Evolutionary conservation across 208 protist genomes (phyloP), one percentile per base, ranked within the genome.

Genomic region (Borovskyia barvae): DNA sequence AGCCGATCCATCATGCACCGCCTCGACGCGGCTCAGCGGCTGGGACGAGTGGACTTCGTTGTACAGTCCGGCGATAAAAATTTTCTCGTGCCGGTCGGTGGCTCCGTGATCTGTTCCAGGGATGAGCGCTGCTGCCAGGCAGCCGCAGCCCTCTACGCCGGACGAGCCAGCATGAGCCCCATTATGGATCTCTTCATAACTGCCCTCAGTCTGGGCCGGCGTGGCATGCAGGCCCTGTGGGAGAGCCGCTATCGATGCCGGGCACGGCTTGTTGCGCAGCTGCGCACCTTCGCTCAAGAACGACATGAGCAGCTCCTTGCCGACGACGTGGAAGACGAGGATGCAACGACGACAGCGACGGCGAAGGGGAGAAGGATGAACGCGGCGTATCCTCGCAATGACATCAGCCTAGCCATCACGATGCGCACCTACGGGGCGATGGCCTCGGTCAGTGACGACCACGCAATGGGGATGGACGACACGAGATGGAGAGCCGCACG

Each of bases 31-130:
- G 81, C 86, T 14, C 65, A 80, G 32, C 53, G 77, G 2, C 60
- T 84, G 15, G 90, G 94, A 5, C 75, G 94, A 12, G 81, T 99
- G 1, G 97, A 99, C 69, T 80, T 71, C 9, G 76, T 98, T 24
- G 82, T 99, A 20, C 97, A 99, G 52, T 98, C 95, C 24, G 97
- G 94, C 1, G 98, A 99, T 66, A 99, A 99, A 85, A 99, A 99
- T 77, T 98, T 99, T 47, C 80, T 99, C 25, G 98, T 99, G 20
- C 98, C 98, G 29, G 98, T 99, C 1, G 98, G 98, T 11, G 98
- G 85, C 11, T 61, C 86, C 5, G 59, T 93, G 8, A 36, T 93
- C 41, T 62, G 61, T 47, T 77, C 72, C 20, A 39, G 72, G 28
- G 56, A 66, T 33, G 56, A 41, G 42, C 51, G 28, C 25, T n/a